Evolutionary conservation across 2,329 filamentous ascomycete genomes (phyloP).

Genomic region (Botrytis squamosa): DNA sequence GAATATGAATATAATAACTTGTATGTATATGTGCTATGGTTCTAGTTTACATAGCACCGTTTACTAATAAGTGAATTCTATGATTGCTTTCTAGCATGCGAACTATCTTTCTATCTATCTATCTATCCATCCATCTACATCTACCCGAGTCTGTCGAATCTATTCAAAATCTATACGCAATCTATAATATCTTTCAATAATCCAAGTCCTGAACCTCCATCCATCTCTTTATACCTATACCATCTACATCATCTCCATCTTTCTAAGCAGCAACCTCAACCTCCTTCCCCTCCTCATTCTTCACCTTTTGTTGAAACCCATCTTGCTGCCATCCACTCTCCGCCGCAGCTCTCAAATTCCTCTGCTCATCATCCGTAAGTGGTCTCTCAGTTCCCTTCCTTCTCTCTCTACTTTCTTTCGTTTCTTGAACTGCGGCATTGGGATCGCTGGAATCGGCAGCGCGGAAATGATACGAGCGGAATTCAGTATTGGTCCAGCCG

Average conservation of each 20-base stretch:
- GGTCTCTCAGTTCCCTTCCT: conserved; percentile 31
- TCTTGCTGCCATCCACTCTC: conserved; percentile 24
- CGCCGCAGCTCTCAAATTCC: conserved; percentile 28
- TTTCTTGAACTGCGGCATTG: conserved; percentile 29
- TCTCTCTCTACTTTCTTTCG: conserved; percentile 30
- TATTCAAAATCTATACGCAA: neutral
- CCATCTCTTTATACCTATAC: neutral
- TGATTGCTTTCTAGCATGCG: neutral
- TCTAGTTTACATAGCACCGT: neutral
- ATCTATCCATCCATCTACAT: neutral
- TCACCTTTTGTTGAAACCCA: conserved; percentile 12
- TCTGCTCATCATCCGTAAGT: conserved; percentile 34
- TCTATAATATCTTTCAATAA: neutral
- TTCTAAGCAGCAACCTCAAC: neutral
- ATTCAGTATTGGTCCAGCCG: conserved; percentile 39
- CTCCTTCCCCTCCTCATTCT: neutral
- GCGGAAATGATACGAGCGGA: conserved; percentile 34
- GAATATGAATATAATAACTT: neutral
- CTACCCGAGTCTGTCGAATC: neutral
- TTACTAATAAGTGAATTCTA: neutral
- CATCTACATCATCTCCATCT: neutral
- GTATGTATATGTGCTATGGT: neutral
- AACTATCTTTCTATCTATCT: neutral
- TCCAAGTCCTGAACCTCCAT: neutral
- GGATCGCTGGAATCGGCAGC: conserved; percentile 25